phyloP scores from a whole-genome alignment of 441 rosid genomes.

The Capsella rubella region DNA sequence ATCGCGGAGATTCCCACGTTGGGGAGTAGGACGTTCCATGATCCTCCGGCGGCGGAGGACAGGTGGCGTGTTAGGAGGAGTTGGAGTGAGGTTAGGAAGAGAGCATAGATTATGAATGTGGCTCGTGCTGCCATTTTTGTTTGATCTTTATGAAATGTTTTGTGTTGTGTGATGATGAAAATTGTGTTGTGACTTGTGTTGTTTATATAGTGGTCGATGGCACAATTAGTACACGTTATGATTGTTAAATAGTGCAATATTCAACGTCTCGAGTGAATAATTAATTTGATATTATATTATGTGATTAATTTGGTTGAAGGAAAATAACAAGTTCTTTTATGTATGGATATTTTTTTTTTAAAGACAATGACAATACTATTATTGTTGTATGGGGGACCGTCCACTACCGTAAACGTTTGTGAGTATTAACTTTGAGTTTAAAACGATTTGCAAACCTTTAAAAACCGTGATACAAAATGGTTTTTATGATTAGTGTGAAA shows the following conservation, averaged over 20 bases:
- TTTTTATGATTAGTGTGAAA: neutral
- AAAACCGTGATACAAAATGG: neutral
- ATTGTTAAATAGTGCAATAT: neutral
- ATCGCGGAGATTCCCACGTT: conserved; percentile 52
- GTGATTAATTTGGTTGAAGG: neutral
- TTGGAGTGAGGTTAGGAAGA: conserved; percentile 34
- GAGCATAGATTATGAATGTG: conserved; percentile 3
- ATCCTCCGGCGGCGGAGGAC: conserved; percentile 40
- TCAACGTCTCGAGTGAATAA: neutral
- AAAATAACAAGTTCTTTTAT: neutral
- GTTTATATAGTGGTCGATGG: conserved; percentile 33
- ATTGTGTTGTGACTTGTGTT: conserved; percentile 12
- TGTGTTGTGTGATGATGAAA: conserved; percentile 19
- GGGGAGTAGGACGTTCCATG: conserved; percentile 43
- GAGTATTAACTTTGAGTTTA: neutral
- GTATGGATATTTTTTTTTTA: neutral
- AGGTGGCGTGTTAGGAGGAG: conserved; percentile 25
- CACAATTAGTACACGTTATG: conserved; percentile 12
- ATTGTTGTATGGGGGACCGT: neutral
- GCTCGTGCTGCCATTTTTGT: conserved; percentile 32
- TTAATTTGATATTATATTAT: neutral
- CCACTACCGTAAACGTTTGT: neutral
- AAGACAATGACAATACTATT: neutral
- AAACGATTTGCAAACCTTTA: neutral
- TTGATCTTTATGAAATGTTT: neutral